These are phyloP conservation scores for Russula olivacea DNA, from an alignment of 768 basidiomycete species.

Conservation along the genomic window DNA sequence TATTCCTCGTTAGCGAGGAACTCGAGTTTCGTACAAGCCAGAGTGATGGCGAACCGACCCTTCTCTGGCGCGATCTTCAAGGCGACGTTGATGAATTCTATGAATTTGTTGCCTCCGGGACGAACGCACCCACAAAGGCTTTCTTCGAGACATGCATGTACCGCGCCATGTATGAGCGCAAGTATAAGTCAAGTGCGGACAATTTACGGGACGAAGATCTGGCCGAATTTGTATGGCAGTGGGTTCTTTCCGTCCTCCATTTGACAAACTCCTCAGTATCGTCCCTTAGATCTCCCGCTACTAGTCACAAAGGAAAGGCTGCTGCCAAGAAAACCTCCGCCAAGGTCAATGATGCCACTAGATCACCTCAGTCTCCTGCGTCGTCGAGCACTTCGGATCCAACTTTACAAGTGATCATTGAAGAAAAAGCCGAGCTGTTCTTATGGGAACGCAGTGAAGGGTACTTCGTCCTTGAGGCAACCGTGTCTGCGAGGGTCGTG, in stretches of 20 bases:
- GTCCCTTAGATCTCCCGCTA: conserved; percentile 16
- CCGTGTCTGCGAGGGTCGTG: conserved; percentile 43
- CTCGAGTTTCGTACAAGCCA: conserved; percentile 78
- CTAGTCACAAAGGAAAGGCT: conserved; percentile 22
- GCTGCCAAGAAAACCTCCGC: conserved; percentile 26
- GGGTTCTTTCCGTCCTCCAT: conserved; percentile 32
- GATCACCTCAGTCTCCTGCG: conserved; percentile 11
- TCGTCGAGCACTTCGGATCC: conserved; percentile 19
- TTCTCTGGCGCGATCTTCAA: conserved; percentile 87
- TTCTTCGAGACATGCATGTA: conserved; percentile 95
- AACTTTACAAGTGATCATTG: conserved; percentile 29
- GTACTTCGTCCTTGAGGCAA: conserved; percentile 48
- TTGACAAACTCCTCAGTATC: neutral
- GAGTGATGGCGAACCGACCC: conserved; percentile 70
- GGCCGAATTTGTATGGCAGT: conserved; percentile 79
- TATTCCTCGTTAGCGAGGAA: conserved; percentile 86
- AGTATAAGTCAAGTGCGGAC: conserved; percentile 69
- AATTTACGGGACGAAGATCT: conserved; percentile 60
- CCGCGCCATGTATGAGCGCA: conserved; percentile 94
- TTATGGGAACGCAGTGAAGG: conserved; percentile 50
- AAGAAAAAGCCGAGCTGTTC: conserved; percentile 52
- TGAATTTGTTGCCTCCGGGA: conserved; percentile 80
- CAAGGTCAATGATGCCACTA: conserved; percentile 8
- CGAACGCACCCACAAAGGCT: conserved; percentile 68
- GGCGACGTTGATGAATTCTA: conserved; percentile 91